These are phyloP conservation scores for Xylaria castorea DNA, from an alignment of 495 filamentous ascomycete species.

Conservation along the genomic window DNA sequence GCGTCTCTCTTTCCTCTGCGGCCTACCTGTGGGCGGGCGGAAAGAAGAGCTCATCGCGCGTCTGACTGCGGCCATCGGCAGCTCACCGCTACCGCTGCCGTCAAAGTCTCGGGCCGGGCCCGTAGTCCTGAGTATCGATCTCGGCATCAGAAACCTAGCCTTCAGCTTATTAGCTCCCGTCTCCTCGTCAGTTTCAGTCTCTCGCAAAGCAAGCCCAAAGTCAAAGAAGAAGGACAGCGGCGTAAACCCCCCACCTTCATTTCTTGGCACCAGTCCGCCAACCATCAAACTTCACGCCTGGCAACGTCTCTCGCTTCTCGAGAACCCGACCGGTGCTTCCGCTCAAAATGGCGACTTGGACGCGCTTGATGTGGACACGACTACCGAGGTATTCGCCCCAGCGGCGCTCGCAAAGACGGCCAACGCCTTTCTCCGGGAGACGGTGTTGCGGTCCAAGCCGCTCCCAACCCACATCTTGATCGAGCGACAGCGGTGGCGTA, in stretches of 20 bases:
- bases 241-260: constrained; percentile 27
- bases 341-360: background rate
- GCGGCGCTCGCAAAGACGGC: constrained; percentile 65
- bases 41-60: constrained; percentile 35
- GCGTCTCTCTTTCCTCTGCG: constrained; percentile 36
- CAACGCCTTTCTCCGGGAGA: constrained; percentile 62
- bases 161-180: constrained; percentile 66
- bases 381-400: constrained; percentile 61
- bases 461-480: constrained; percentile 79
- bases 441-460: constrained; percentile 52
- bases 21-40: constrained; percentile 28
- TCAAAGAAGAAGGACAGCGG: constrained; percentile 17
- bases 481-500: constrained; percentile 88
- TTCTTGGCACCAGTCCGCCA: constrained; percentile 27
- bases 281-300: constrained; percentile 41
- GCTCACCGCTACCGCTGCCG: constrained; percentile 10
- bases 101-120: constrained; percentile 9
- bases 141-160: constrained; percentile 86
- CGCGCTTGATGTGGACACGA: constrained; percentile 3
- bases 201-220: background rate
- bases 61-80: constrained; percentile 18
- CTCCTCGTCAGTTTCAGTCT: constrained; percentile 27
- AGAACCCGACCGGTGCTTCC: background rate
- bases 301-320: constrained; percentile 43
- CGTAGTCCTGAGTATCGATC: constrained; percentile 80